Percentiles rank a stretch among this genome's conserved stretches.
These are phyloP conservation scores for Hymenoscyphus fructigenus DNA, from an alignment of 2,329 filamentous ascomycete species.

Conservation along the genomic window DNA sequence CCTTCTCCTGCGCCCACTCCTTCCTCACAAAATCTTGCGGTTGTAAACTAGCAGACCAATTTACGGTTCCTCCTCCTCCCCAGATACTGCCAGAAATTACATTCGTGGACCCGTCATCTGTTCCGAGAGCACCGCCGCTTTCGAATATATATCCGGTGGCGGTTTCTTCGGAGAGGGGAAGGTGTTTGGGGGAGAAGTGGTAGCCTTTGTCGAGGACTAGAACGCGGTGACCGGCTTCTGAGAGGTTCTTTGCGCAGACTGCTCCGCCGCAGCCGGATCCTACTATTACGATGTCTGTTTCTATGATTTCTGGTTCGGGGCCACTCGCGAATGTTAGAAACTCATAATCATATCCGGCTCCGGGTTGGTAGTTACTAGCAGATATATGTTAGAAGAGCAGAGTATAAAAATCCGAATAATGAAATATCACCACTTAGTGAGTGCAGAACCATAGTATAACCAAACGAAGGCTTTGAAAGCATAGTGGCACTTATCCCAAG, in stretches of 20 bases:
- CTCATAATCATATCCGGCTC: conserved; percentile 30
- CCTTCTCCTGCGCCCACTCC: conserved; percentile 71
- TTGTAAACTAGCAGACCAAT: conserved; percentile 54
- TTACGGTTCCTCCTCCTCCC: conserved; percentile 85
- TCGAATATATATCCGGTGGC: conserved; percentile 68
- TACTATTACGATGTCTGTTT: conserved; percentile 81
- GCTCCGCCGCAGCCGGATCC: conserved; percentile 85
- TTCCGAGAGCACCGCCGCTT: conserved; percentile 56
- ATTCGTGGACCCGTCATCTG: conserved; percentile 57
- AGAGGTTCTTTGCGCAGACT: conserved; percentile 76
- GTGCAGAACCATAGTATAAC: neutral
- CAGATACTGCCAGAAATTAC: conserved; percentile 70
- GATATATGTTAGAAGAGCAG: neutral
- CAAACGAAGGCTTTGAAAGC: neutral
- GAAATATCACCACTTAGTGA: neutral
- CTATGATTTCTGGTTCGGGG: conserved; percentile 54
- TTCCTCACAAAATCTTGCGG: conserved; percentile 74
- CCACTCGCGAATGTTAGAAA: conserved; percentile 33
- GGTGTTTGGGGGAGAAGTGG: conserved; percentile 68
- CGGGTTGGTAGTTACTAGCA: neutral
- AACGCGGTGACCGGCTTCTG: conserved; percentile 73
- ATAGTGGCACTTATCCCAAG: neutral
- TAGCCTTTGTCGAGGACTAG: conserved; percentile 82
- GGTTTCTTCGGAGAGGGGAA: conserved; percentile 69
- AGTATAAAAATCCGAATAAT: neutral